Base-by-base conservation (phyloP, 306 rosid species). In the Hippophae rhamnoides region DNA sequence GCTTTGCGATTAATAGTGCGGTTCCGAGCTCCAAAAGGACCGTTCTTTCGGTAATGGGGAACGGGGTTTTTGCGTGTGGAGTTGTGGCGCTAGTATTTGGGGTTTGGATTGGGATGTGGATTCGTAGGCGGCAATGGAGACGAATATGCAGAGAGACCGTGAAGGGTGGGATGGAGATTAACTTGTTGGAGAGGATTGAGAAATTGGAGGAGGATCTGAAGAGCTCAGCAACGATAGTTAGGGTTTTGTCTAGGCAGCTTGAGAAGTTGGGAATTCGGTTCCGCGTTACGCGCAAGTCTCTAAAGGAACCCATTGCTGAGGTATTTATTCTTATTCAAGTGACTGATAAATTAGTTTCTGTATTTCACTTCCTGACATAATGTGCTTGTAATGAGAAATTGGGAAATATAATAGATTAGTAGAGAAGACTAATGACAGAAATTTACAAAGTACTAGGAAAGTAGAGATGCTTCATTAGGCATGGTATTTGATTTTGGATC, bases 231-330 rank as follows among this genome's bases (percentile, higher is more conserved):
- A 77, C 81, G 1, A 62, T 83, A 43, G 55, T 80, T 65, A 74
- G 83, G 79, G 93, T 70, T 63, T 69, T 92, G 75, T 83, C 95
- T 5, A 78, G 98, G 69, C 87, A 92, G 81, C 80, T 88, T 54
- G 96, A 92, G 86, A 92, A 92, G 72, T 73, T 92, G 83, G 89
- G 93, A 43, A 67, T 85, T 57, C 64, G 93, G 71, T 92, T 87
- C 75, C 81, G 84, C 55, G 73, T 87, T 47, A 85, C 93, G 4
- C 68, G 93, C 47, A 83, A 77, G 78, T 10, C 82, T 38, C 61
- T 92, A 73, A 87, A 78, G 72, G 84, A 82, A 7, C 95, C 96
- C 53, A 73, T 88, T 63, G 72, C 82, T 44, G 93, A 92, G 95
- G 98, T 92, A 82, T 65, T 61, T 45, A 18, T 13, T 27, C 23